Base-by-base conservation (phyloP, 805 yeast genomes). In the Starmerella vaccinii region DNA sequence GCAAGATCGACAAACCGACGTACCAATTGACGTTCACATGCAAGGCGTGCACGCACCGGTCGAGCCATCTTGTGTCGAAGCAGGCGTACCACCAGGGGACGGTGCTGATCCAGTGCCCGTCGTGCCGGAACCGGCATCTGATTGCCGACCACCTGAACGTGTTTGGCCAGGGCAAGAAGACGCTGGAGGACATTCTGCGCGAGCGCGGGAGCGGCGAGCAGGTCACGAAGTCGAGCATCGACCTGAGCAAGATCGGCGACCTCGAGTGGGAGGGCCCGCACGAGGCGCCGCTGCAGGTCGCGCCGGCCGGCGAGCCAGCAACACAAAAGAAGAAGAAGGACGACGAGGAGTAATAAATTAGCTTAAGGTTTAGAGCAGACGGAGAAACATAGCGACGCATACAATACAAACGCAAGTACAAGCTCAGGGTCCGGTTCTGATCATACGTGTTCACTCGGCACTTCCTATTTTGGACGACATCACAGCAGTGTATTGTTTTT, bases 11-110 rank as follows among this genome's bases (percentile, higher is more conserved):
- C 48, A 78, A 82, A 54, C 95, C 95, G 2, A 78, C 81, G 65
- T 71, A 85, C 55, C 82, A 87, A 82, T 75, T 90, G 21, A 90
- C 95, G 0, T 89, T 90, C 68, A 90, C 96, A 0, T 90, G 97
- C 68, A 90, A 88, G 64, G 78, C 79, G 57, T 90, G 97, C 67
- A 74, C 78, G 42, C 77, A 83, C 2, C 71, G 97, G 50, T 87
- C 96, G 0, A 79, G 88, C 4, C 97, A 90, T 62, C 75, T 82
- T n/a, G 82, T 90, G 62, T 83, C 95, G 5, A 89, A 89, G 58
- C 97, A 90, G 67, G 89, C 96, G 0, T 90, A 90, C 64, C 77
- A 82, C 13, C 70, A 73, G 9, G 97, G 97, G 1, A 81, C 95
- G 0, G 95, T 90, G 3, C 68, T 87, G 46, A 82, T 90, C 22